Base-by-base conservation (phyloP, 345 rosid species). In the Dovyalis caffra region DNA sequence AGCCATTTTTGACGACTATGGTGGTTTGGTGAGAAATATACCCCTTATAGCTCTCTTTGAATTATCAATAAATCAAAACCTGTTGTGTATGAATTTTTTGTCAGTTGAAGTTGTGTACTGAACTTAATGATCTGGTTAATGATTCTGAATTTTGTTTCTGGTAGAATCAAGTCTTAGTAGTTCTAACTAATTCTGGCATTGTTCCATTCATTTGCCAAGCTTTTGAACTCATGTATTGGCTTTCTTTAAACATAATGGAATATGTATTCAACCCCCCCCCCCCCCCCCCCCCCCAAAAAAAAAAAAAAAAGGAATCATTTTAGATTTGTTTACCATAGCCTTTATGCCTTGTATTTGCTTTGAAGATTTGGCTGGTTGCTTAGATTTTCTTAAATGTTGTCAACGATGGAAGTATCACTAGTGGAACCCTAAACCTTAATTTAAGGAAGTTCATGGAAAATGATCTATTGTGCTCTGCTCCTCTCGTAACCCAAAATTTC, bases 1-100 rank as follows among this genome's bases (percentile, higher is more conserved):
- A 26, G 92, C 98, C 21, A 88, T 95, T 79, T 93, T 91, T 86
- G 99, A 95, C 80, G 99, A 95, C 81, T 95, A 88, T 73, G 92
- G 97, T 81, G 99, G 99, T 75, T 83, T 95, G 99, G 99, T 95
- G 72, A 85, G 93, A 77, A 74, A 66, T 79, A 12, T 62, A 68
- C 29, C 21, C 49, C 26, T 60, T 70, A n/a, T 16, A 40, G 66
- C n/a, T 26, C 64, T 6, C 33, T 63, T 68, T 35, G 1, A 20
- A 11, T 63, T 37, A 4, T 60, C 56, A 11, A 5, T 56, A 67
- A 64, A 25, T 56, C 7, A 3, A 67, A 32, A 4, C 69, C 4
- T 34, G 15, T 21, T 51, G 21, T 26, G 21, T 29, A 16, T 38
- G 43, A 47, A 62, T 9, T 70, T 28, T 32, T 6, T 47, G 16